A percentile compares a stretch with the other conserved stretches of the same genome.
Evolutionary conservation across 2,329 filamentous ascomycete genomes (phyloP).

Genomic region (Diaporthe helianthi): DNA sequence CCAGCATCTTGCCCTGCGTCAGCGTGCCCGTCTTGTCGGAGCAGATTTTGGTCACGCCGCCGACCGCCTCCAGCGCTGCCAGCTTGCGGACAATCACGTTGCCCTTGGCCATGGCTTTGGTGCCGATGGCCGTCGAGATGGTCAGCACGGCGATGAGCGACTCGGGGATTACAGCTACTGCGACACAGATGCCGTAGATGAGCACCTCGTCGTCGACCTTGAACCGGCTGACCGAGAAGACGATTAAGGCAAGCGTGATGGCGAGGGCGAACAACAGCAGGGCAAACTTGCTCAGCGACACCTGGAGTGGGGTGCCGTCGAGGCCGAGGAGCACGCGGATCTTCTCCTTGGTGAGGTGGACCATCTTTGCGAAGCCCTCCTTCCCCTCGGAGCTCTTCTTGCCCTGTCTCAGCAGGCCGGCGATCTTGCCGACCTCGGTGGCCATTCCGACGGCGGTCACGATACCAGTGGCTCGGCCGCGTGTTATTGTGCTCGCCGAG

Average conservation of each 20-base stretch:
- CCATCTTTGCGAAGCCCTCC: slow-evolving; percentile 36
- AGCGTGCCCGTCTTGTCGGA: slow-evolving; percentile 75
- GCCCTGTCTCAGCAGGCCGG: slow-evolving; percentile 60
- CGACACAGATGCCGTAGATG: slow-evolving; percentile 56
- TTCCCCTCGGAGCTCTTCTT: slow-evolving; percentile 48
- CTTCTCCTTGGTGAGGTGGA: slow-evolving; percentile 39
- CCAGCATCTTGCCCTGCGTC: slow-evolving; percentile 72
- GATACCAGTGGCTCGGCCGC: slow-evolving; percentile 72
- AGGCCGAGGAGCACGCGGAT: slow-evolving; percentile 52
- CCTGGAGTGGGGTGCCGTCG: slow-evolving; percentile 71
- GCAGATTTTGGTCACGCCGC: slow-evolving; percentile 74
- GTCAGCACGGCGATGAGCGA: slow-evolving; percentile 69
- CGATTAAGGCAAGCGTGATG: slow-evolving; percentile 49
- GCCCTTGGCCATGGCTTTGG: slow-evolving; percentile 61
- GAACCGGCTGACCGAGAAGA: slow-evolving; percentile 50
- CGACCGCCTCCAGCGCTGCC: slow-evolving; percentile 70
- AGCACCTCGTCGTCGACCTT: slow-evolving; percentile 55
- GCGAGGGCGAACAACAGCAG: slow-evolving; percentile 69
- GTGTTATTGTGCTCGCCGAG: slow-evolving; percentile 75
- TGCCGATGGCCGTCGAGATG: slow-evolving; percentile 66
- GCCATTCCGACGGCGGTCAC: slow-evolving; percentile 72
- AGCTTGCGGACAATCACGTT: slow-evolving; percentile 66
- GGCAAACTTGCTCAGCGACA: slow-evolving; percentile 72
- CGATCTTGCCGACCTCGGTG: slow-evolving; percentile 65
- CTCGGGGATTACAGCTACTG: slow-evolving; percentile 61